phyloP scores from a whole-genome alignment of 805 yeast species.

The Wickerhamiella sergipiensis region DNA sequence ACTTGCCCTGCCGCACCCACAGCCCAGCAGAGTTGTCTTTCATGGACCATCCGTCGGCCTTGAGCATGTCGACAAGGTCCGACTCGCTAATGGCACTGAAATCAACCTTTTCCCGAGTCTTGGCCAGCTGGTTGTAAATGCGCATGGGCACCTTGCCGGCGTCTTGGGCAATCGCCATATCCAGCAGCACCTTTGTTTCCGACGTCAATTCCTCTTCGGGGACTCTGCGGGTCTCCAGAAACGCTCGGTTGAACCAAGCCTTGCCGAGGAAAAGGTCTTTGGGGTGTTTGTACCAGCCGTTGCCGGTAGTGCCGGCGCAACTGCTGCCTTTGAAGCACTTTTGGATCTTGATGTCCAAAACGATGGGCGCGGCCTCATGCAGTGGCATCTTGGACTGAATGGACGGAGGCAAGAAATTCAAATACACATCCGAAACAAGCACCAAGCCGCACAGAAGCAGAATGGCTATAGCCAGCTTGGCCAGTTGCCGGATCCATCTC shows the following conservation, averaged over 20 bases:
- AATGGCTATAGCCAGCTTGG: constrained; percentile 8
- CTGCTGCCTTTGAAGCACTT: constrained; percentile 20
- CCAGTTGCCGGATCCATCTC: constrained; percentile 6
- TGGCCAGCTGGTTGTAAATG: constrained; percentile 6
- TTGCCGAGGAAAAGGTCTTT: constrained; percentile 36
- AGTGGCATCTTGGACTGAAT: constrained; percentile 27
- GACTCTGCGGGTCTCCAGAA: constrained; percentile 23
- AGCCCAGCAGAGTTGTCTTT: constrained; percentile 29
- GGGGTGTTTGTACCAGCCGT: constrained; percentile 32
- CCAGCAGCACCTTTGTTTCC: constrained; percentile 21
- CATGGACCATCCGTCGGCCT: constrained; percentile 25
- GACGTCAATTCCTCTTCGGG: constrained; percentile 23
- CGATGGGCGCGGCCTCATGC: constrained; percentile 30
- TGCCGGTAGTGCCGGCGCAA: constrained; percentile 14
- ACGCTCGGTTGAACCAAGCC: constrained; percentile 33
- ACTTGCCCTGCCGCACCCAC: constrained; percentile 45
- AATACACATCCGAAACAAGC: constrained; percentile 28
- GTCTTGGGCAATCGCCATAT: constrained; percentile 17
- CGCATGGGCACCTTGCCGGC: constrained; percentile 24
- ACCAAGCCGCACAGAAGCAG: constrained; percentile 17
- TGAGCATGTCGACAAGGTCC: background rate
- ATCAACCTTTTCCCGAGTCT: background rate
- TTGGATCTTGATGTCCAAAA: constrained; percentile 32
- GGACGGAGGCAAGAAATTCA: constrained; percentile 25
- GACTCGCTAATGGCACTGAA: constrained; percentile 4